phyloP scores from a whole-genome alignment of 192 early-diverging fungal species.

The Linnemannia hyalina region DNA sequence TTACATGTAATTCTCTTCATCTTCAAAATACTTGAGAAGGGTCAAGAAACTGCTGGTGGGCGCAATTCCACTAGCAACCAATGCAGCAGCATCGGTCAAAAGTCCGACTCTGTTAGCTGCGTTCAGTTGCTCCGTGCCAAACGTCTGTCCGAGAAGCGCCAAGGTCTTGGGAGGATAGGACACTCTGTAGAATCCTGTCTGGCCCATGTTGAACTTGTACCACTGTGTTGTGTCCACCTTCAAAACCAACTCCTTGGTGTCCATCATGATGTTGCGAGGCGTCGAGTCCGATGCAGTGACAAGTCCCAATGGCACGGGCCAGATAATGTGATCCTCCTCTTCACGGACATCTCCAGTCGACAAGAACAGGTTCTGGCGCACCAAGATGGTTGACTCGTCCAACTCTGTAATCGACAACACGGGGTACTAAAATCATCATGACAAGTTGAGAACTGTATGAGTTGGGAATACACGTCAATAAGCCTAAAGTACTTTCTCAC shows the following conservation, averaged over 20 bases:
- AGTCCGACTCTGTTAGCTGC: conserved; percentile 80
- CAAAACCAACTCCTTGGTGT: conserved; percentile 59
- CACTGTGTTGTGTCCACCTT: conserved; percentile 68
- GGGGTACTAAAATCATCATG: conserved; percentile 33
- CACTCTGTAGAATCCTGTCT: conserved; percentile 90
- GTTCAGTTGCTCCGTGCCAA: conserved; percentile 67
- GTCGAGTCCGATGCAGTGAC: conserved; percentile 63
- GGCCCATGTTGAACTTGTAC: conserved; percentile 89
- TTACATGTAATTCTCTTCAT: conserved; percentile 86
- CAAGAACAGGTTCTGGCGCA: conserved; percentile 89
- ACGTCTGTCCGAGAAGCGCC: conserved; percentile 64
- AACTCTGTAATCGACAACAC: conserved; percentile 44
- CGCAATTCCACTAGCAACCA: conserved; percentile 82
- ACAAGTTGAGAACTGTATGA: neutral
- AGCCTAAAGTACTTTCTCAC: too few species aligned
- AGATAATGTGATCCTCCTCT: conserved; percentile 83
- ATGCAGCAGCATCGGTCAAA: conserved; percentile 83
- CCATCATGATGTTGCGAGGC: conserved; percentile 66
- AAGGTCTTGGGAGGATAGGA: conserved; percentile 74
- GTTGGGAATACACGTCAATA: neutral
- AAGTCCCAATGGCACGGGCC: conserved; percentile 76
- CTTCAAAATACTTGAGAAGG: conserved; percentile 77
- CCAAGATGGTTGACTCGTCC: conserved; percentile 43
- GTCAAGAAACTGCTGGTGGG: conserved; percentile 81
- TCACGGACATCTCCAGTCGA: conserved; percentile 82